Percentiles rank a stretch among this genome's conserved stretches.
These are phyloP conservation scores for Podospora pseudocomata DNA, from an alignment of 495 filamentous ascomycete genomes.

Conservation along the genomic window DNA sequence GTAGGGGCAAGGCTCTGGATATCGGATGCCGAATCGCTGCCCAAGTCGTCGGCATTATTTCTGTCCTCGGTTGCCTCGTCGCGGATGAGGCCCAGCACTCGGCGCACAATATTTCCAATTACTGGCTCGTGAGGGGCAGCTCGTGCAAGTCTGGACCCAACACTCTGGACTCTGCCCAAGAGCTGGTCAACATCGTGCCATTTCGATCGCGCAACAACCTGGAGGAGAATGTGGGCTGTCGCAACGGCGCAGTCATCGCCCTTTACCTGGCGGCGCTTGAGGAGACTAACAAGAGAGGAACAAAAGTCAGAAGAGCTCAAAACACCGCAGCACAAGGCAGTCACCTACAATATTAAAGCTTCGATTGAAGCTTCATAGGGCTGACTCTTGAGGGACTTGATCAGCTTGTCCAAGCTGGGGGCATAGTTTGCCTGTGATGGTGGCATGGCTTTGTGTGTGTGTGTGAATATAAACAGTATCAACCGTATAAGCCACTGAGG, in stretches of 20 bases:
- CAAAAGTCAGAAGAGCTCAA: constrained; percentile 3
- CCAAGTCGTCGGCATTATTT: constrained; percentile 57
- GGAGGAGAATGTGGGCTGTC: constrained; percentile 79
- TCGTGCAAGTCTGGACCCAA: constrained; percentile 68
- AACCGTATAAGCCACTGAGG: background rate
- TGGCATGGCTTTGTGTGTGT: constrained; percentile 34
- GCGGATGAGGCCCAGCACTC: constrained; percentile 83
- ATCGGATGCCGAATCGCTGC: constrained; percentile 38
- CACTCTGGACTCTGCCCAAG: constrained; percentile 67
- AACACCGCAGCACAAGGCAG: background rate
- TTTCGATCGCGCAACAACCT: constrained; percentile 70
- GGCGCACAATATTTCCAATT: constrained; percentile 88
- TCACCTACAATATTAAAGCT: constrained; percentile 69
- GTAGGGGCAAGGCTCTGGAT: constrained; percentile 36
- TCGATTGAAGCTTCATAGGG: constrained; percentile 77
- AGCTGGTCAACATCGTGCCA: constrained; percentile 72
- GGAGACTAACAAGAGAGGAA: constrained; percentile 52
- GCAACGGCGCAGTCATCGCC: constrained; percentile 85
- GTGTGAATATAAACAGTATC: background rate
- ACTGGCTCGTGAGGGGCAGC: constrained; percentile 87
- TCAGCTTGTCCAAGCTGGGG: constrained; percentile 69
- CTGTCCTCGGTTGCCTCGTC: constrained; percentile 83
- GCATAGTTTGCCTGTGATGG: constrained; percentile 46
- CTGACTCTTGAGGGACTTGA: constrained; percentile 68
- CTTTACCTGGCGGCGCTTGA: constrained; percentile 85